phyloP scores from a whole-genome alignment of 2,329 filamentous ascomycete genomes.

The Coleophoma eucalyptorum region DNA sequence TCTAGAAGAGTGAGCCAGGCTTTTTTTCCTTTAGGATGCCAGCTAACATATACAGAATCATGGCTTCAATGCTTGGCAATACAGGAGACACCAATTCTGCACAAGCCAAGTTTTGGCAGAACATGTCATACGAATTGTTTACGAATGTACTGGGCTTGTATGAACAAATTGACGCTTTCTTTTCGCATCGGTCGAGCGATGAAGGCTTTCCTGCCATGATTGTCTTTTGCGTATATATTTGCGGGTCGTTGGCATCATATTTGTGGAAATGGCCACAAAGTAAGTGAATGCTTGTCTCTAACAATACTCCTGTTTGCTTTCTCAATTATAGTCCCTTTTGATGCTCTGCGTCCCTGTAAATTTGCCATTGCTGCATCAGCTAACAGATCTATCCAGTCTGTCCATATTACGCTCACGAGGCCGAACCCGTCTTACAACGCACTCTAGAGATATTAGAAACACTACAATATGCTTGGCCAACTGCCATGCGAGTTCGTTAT shows the following conservation, averaged over 20 bases:
- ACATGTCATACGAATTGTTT: slow-evolving; percentile 29
- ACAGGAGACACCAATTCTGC: slow-evolving; percentile 6
- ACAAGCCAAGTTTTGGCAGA: slow-evolving; percentile 22
- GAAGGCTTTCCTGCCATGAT: slow-evolving; percentile 27
- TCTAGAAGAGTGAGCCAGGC: slow-evolving; percentile 16
- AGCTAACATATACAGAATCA: background rate
- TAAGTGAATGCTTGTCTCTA: background rate
- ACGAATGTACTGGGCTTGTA: slow-evolving; percentile 30
- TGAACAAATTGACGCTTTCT: slow-evolving; percentile 32
- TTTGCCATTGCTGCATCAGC: background rate
- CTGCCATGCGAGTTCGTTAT: slow-evolving; percentile 2
- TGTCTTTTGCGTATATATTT: slow-evolving; percentile 36
- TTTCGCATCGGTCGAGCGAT: slow-evolving; percentile 21
- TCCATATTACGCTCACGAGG: slow-evolving; percentile 16
- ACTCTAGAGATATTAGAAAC: slow-evolving; percentile 20
- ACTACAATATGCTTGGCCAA: slow-evolving; percentile 22
- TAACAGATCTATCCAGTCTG: slow-evolving; percentile 13
- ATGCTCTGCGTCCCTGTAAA: too few relatives aligned
- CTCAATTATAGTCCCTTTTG: too few relatives aligned
- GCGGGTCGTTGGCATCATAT: slow-evolving; percentile 31
- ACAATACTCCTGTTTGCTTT: too few relatives aligned
- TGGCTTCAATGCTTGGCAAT: background rate
- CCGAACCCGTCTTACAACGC: slow-evolving; percentile 22
- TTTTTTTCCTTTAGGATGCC: slow-evolving; percentile 2
- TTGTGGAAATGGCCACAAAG: slow-evolving; percentile 25